A percentile compares a stretch with the other conserved stretches of the same genome.
phyloP scores from a whole-genome alignment of 2,329 filamentous ascomycete species.

The Colletotrichum orbiculare region DNA sequence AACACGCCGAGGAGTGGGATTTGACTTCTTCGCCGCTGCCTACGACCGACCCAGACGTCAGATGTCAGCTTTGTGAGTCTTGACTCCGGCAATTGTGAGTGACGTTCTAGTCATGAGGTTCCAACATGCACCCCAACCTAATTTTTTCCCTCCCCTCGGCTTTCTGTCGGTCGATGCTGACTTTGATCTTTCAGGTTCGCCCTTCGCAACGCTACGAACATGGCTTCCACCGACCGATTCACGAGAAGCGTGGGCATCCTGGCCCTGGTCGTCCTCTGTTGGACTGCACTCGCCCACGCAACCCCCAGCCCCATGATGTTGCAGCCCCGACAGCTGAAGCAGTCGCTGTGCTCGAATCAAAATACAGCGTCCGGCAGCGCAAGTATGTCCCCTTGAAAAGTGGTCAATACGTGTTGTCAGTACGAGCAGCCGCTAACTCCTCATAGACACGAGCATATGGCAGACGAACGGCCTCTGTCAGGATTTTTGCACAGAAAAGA shows the following conservation, averaged over 20 bases:
- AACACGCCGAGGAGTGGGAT: slow-evolving; percentile 17
- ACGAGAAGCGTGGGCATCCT: slow-evolving; percentile 38
- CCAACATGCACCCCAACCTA: slow-evolving; percentile 10
- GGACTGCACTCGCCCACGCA: slow-evolving; percentile 38
- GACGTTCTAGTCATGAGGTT: not conserved
- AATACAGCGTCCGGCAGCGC: slow-evolving; percentile 48
- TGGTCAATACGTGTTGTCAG: not conserved
- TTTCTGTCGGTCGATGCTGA: slow-evolving; percentile 5
- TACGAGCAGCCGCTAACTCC: not conserved
- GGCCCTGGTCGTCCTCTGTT: slow-evolving; percentile 41
- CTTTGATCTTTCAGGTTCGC: slow-evolving; percentile 8
- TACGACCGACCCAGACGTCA: slow-evolving; percentile 28
- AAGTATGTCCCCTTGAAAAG: slow-evolving; percentile 43
- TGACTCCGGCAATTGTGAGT: slow-evolving; percentile 26
- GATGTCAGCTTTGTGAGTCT: slow-evolving; percentile 32
- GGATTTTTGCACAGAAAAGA: slow-evolving; percentile 62
- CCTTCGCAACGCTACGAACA: slow-evolving; percentile 31
- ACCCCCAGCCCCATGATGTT: slow-evolving; percentile 10
- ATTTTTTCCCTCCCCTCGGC: slow-evolving; percentile 1
- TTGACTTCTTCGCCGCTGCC: slow-evolving; percentile 23
- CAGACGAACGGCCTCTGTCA: slow-evolving; percentile 79
- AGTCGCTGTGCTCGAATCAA: slow-evolving; percentile 48
- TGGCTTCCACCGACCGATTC: slow-evolving; percentile 40
- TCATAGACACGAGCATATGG: slow-evolving; percentile 63
- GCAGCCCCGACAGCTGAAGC: slow-evolving; percentile 37